Conservation (phyloP, 176 grass and related monocot species). For the Cenchrus purpureus region DNA sequence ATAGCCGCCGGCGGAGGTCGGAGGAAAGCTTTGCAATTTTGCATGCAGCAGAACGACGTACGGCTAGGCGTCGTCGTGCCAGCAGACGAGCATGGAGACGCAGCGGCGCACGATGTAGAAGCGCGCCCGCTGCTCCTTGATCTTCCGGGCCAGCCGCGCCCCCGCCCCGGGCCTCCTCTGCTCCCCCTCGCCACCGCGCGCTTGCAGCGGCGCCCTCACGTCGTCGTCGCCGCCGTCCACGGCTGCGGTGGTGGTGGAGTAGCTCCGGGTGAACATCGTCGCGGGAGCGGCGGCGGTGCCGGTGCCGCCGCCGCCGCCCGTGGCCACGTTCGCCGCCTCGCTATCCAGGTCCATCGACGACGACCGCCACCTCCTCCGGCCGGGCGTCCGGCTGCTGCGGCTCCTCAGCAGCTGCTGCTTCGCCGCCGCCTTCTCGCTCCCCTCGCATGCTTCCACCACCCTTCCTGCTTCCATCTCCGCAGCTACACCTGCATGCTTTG, state of each 20-base stretch:
- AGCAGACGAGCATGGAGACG: conserved; percentile 67
- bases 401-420: not conserved
- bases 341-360: not conserved
- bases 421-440: not conserved
- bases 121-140: conserved; percentile 48
- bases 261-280: conserved; percentile 29
- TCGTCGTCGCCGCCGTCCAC: not conserved
- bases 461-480: not conserved
- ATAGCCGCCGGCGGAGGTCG: not conserved
- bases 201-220: not conserved
- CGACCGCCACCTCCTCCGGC: conserved; percentile 2
- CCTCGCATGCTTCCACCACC: not conserved
- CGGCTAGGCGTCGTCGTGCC: conserved; percentile 38
- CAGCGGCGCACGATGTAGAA: conserved; percentile 62
- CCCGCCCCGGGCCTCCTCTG: not conserved
- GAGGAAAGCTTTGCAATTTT: not conserved
- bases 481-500: no score
- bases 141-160: conserved; percentile 19
- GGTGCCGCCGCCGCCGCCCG: no score
- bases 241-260: not conserved
- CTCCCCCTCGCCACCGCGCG: not conserved
- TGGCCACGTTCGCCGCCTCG: not conserved
- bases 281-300: no score
- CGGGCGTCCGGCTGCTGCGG: not conserved
- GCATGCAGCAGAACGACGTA: not conserved